Evolutionary conservation across 2,329 filamentous ascomycete species (phyloP).

Genomic region (Chrysoporthe deuterocubensis): DNA sequence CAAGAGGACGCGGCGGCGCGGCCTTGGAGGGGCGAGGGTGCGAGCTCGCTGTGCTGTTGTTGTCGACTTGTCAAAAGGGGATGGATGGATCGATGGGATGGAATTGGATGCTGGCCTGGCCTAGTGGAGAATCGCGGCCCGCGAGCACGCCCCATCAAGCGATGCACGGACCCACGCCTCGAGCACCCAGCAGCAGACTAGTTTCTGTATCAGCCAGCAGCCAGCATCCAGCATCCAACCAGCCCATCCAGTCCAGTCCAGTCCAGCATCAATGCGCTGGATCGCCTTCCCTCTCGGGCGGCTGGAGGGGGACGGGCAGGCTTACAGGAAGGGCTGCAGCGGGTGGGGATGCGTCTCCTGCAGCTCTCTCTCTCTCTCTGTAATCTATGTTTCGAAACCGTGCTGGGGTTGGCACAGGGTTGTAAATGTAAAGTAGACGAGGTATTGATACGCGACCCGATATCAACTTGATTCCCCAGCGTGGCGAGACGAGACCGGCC

Average conservation of each 20-base stretch:
- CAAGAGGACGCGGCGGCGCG: slow-evolving; percentile 15
- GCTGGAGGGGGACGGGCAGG: too few relatives aligned
- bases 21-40: not conserved
- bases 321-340: too few relatives aligned
- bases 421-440: not conserved
- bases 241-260: too few relatives aligned
- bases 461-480: not conserved
- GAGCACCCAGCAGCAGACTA: too few relatives aligned
- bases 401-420: too few relatives aligned
- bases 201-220: too few relatives aligned
- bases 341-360: too few relatives aligned
- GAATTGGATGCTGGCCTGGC: slow-evolving; percentile 4
- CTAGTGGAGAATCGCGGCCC: slow-evolving; percentile 25
- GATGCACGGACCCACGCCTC: slow-evolving; percentile 7
- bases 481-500: too few relatives aligned
- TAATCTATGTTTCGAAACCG: too few relatives aligned
- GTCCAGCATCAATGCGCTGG: too few relatives aligned
- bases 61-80: slow-evolving; percentile 26
- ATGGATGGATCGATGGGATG: slow-evolving; percentile 20
- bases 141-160: slow-evolving; percentile 14
- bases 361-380: too few relatives aligned
- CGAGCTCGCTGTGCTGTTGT: slow-evolving; percentile 16
- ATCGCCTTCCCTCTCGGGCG: too few relatives aligned
- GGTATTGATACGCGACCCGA: not conserved
- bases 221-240: not conserved